Base-by-base conservation (phyloP, 768 basidiomycete species). In the Dentipellis sp. region DNA sequence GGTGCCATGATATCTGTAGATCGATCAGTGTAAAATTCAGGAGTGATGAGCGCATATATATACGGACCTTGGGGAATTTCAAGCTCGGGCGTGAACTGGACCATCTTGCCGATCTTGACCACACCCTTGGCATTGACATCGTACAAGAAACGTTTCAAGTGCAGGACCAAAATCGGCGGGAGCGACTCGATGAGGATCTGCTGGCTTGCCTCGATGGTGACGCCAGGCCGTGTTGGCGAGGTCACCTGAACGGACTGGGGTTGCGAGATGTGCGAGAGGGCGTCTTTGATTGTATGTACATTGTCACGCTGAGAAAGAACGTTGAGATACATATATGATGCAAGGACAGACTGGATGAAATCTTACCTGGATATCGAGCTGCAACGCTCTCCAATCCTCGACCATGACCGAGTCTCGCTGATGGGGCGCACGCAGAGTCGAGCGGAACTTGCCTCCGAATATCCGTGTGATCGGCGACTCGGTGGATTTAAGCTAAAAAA, bases 381-480 rank as follows among this genome's bases (percentile, higher is more conserved):
- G 78, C 16, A 99, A 68, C 7, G 88, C 84, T 58, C 92, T 81
- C 85, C 94, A 97, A 54, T 94, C 94, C 68, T 97, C 94, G 14
- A 94, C 78, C 22, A 91, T 81, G 22, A 90, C 85, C 1, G 87
- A 89, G 65, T 97, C 94, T 61, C 85, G 85, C 63, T 90, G 84
- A 12, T 86, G 82, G 1, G 91, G 91, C 7, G 84, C 84, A 40
- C 82, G 80, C 2, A 97, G 73, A 1, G 90, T 86, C 21, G 90
- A 89, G 17, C 93, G 82, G 71, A 94, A 87, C 65, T 90, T 91
- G 36, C 95, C 94, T 29, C 94, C 92, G 63, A 99, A 99, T 57
- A 99, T 89, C 22, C 87, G 76, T 0, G 91, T 90, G 53, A 99
- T 88, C 0, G 94, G 88, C 2, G 91, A 90, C 61, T 97, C 93